A percentile compares a stretch with the other conserved stretches of the same genome.
Conservation (phyloP, 140 eudicot species). For the Anethum foeniculum region DNA sequence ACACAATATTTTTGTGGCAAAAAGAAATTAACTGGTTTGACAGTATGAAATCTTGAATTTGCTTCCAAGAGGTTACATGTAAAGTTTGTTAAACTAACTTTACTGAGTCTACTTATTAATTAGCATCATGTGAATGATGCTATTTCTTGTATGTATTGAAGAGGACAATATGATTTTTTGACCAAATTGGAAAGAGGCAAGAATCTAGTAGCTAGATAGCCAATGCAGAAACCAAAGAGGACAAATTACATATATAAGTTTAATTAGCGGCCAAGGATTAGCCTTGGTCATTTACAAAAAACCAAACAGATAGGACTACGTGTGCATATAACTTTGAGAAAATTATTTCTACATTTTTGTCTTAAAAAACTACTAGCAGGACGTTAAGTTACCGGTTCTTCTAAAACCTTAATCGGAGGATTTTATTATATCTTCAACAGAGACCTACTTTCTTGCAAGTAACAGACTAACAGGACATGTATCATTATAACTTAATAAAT, state of each 20-base stretch:
- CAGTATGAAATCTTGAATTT: not conserved
- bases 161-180: not conserved
- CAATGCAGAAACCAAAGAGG: not conserved
- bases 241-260: not conserved
- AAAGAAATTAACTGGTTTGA: not conserved
- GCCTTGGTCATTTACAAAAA: not conserved
- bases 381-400: too few species aligned
- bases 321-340: not conserved
- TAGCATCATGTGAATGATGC: not conserved
- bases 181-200: slow-evolving; percentile 4
- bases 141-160: not conserved
- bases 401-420: too few species aligned
- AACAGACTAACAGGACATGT: too few species aligned
- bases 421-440: not conserved
- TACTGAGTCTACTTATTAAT: not conserved
- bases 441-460: not conserved
- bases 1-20: not conserved
- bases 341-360: not conserved
- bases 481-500: not conserved
- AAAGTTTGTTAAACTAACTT: not conserved
- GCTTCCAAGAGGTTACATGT: not conserved
- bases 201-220: not conserved
- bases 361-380: not conserved
- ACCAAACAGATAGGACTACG: not conserved
- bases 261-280: not conserved